Evolutionary conservation across 805 yeast genomes (phyloP).

Genomic region (Starmerella gropengiesseri): DNA sequence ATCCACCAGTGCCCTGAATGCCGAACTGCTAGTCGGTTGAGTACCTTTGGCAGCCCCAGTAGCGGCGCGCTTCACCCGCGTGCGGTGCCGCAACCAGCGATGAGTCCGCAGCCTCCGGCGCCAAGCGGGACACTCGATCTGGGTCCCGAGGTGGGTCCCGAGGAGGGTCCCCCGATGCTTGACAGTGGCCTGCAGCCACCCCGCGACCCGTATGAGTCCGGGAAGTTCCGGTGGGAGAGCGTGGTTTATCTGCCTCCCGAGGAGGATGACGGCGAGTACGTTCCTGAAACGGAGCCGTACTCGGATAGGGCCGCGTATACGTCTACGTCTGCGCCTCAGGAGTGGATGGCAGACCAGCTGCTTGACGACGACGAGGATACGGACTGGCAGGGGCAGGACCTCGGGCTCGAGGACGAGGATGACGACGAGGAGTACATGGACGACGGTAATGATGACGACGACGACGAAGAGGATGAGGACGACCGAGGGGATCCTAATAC

Average conservation of each 20-base stretch:
- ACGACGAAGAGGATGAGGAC: constrained; percentile 9
- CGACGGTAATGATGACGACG: constrained; percentile 15
- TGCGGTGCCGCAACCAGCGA: no score
- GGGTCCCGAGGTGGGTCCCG: no score
- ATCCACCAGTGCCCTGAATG: constrained; percentile 69
- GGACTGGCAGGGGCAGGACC: constrained; percentile 5
- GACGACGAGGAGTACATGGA: constrained; percentile 10
- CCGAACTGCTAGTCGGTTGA: constrained; percentile 14
- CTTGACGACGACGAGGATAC: constrained; percentile 9
- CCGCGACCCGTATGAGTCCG: background rate
- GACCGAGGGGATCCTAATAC: constrained; percentile 3
- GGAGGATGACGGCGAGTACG: constrained; percentile 20
- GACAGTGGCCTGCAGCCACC: background rate
- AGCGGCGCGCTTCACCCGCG: no score
- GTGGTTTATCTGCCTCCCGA: constrained; percentile 20
- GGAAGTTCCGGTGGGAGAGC: constrained; percentile 2
- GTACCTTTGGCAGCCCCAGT: no score
- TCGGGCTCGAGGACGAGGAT: constrained; percentile 10
- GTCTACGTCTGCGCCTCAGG: background rate
- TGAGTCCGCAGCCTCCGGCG: no score
- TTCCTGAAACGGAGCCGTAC: constrained; percentile 10
- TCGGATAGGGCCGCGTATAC: background rate
- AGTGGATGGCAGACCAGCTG: constrained; percentile 1
- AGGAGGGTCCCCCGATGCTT: no score
- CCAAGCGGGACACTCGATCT: no score